Evolutionary conservation across 1,284 basidiomycete species (phyloP), one percentile per base, ranked within the genome.

Genomic region (Trametes versicolor): DNA sequence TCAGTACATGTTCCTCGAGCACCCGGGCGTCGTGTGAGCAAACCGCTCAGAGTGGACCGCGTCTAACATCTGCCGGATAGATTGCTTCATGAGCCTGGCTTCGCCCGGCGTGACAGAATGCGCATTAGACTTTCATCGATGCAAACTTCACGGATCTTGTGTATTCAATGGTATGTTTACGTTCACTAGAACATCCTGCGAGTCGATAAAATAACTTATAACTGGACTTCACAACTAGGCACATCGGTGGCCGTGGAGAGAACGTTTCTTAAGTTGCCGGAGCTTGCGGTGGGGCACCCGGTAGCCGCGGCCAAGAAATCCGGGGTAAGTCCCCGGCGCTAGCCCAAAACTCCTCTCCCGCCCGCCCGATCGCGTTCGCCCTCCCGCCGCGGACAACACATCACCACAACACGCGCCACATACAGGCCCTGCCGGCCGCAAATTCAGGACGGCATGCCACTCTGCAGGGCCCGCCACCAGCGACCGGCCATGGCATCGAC

Each of bases 301-400:
- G 27, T n/a, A 34, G 19, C 41, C 23, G 53, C 53, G 37, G 54
- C 54, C 61, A 57, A 57, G 54, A 41, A 49, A 57, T 62, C 54
- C 52, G 54, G 61, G 61, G 54, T 52, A 62, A 62, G 54, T 57
- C 61, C 47, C 55, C 54, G 61, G 61, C 61, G 61, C 61, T 57
- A 57, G 41, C 29, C 37, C 52, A 8, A 29, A 27, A 32, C 15
- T 19, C 25, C 47, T 53, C 48, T 25, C 2, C 60, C 52, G 60
- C 36, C 43, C 51, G 43, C 21, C 21, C 51, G 59, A 54, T 61
- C 60, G 41, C 19, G 15, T 4, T 19, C 41, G 1, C 41, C 17
- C 15, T 19, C 19, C 41, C 19, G 17, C 19, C 41, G 41, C 41
- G 19, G 41, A 43, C 19, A 2, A 17, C 37, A 13, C 37, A 37